A percentile compares a stretch with the other conserved stretches of the same genome.
phyloP scores from a whole-genome alignment of 345 rosid genomes.

The Angophora floribunda region DNA sequence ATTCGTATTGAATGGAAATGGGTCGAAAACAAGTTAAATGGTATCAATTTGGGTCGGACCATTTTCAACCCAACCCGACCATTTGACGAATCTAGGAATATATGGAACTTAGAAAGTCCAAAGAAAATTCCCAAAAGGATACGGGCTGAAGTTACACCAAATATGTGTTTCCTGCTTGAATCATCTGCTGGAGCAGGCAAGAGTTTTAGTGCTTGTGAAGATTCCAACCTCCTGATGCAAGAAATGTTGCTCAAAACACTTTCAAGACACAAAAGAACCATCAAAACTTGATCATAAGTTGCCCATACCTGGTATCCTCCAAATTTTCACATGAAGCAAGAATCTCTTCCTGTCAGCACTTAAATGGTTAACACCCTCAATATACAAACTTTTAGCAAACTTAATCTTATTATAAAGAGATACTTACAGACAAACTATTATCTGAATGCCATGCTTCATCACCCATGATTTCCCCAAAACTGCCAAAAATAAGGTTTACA shows the following conservation, averaged over 20 bases:
- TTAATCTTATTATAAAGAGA: background rate
- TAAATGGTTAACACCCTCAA: background rate
- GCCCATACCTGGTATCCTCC: constrained; percentile 47
- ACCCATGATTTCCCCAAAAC: constrained; percentile 75
- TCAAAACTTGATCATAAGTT: background rate
- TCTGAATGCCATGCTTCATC: constrained; percentile 48
- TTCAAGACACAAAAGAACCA: background rate
- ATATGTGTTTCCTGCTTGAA: constrained; percentile 52
- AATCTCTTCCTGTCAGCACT: constrained; percentile 42
- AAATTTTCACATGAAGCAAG: constrained; percentile 38
- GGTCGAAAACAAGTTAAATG: background rate
- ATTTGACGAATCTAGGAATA: background rate
- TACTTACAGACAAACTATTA: constrained; percentile 47
- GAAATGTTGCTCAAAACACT: constrained; percentile 1
- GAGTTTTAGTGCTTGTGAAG: constrained; percentile 59
- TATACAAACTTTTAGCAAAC: background rate
- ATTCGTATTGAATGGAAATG: too few relatives aligned
- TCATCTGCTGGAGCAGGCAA: constrained; percentile 75
- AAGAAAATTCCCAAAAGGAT: constrained; percentile 36
- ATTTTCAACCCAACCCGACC: background rate
- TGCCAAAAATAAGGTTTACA: constrained; percentile 22
- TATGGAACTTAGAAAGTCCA: background rate
- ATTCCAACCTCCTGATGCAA: constrained; percentile 53
- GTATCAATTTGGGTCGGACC: background rate
- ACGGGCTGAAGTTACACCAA: constrained; percentile 64